Evolutionary conservation across 805 yeast genomes (phyloP), one percentile per base, ranked within the genome.

Genomic region (Wickerhamiella cacticola): DNA sequence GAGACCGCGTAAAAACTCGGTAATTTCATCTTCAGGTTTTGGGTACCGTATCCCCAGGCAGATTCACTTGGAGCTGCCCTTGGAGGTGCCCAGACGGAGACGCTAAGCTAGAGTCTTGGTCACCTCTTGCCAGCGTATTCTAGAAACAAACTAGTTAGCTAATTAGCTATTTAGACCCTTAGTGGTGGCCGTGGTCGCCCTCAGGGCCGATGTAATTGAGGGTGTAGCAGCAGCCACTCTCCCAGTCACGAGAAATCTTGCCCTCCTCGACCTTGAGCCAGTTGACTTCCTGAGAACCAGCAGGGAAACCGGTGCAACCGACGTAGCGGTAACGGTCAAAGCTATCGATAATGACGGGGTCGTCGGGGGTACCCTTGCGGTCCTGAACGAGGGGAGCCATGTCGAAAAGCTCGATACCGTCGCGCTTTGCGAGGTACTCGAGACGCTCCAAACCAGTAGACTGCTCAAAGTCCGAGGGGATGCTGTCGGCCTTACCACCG

Each of bases 391-490:
- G 78, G 58, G 94, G 92, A 66, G 80, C 82, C 63, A 78, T 73
- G 74, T 92, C 97, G 64, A 66, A 68, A 54, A 92, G 75, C 61
- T 92, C 96, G 57, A 89, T 76, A 76, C 98, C 98, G 69, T 88
- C 95, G 65, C 84, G 71, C 69, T 86, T 83, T 72, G 94, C 96
- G 62, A 92, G 77, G 59, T 83, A 67, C 75, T 92, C 98, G 58
- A 88, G 75, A 79, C 98, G 87, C 70, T 84, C 97, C 63, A 89
- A 73, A 82, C 98, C 98, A 45, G 98, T 92, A 61, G 96, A 87
- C 73, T 89, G 97, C 62, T 92, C 96, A 57, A 84, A 65, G 68
- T 88, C 95, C 52, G 95, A 79, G 66, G 97, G 96, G 63, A 92
- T 80, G 47, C 59, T 61, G 58, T 76, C 74, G 57, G 72, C 68